A percentile compares a stretch with the other conserved stretches of the same genome.
phyloP scores from a whole-genome alignment of 768 basidiomycete genomes.

The Chiua virens region DNA sequence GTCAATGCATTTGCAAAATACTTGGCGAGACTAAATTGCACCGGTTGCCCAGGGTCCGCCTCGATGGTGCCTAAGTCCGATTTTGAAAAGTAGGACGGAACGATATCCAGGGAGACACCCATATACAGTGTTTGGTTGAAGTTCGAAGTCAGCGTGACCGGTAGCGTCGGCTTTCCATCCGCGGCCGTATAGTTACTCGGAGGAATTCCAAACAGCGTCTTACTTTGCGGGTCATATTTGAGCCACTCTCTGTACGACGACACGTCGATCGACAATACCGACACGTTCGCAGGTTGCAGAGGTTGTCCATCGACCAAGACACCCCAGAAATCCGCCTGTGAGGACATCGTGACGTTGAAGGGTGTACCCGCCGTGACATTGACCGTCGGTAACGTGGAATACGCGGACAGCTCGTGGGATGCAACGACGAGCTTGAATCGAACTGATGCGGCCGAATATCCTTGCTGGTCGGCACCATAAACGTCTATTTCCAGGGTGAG shows the following conservation, averaged over 20 bases:
- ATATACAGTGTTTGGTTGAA: constrained; percentile 70
- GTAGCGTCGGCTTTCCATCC: constrained; percentile 43
- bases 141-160: constrained; percentile 57
- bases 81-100: constrained; percentile 70
- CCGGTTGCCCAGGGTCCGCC: constrained; percentile 46
- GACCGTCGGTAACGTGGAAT: constrained; percentile 54
- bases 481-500: constrained; percentile 52
- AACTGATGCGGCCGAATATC: constrained; percentile 60
- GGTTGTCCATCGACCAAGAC: constrained; percentile 61
- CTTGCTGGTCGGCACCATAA: constrained; percentile 69
- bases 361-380: constrained; percentile 63
- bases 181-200: constrained; percentile 42
- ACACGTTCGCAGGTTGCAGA: constrained; percentile 60
- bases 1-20: constrained; percentile 53
- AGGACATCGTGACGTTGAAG: constrained; percentile 53
- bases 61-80: constrained; percentile 57
- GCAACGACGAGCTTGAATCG: constrained; percentile 70
- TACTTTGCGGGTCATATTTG: constrained; percentile 52
- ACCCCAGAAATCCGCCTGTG: constrained; percentile 59
- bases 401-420: constrained; percentile 61
- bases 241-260: constrained; percentile 58
- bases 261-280: constrained; percentile 56
- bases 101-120: constrained; percentile 62
- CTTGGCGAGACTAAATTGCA: constrained; percentile 53
- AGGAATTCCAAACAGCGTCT: constrained; percentile 66